A percentile compares a stretch with the other conserved stretches of the same genome.
Conservation (phyloP, 768 basidiomycete genomes). For the Russula sp. region DNA sequence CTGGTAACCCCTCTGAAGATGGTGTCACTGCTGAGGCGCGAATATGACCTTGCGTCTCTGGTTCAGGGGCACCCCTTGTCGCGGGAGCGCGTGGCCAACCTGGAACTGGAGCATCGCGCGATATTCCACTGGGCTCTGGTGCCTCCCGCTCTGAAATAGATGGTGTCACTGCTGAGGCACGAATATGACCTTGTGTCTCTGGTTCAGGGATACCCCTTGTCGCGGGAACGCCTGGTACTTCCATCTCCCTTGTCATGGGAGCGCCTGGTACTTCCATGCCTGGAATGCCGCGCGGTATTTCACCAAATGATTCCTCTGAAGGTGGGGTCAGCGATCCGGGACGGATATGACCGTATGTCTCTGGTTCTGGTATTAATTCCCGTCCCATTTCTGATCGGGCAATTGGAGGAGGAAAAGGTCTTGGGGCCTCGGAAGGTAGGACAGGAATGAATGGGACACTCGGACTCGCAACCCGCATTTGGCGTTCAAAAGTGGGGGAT, state of each 20-base stretch:
- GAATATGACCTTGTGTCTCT: neutral
- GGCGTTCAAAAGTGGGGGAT: constrained; percentile 3
- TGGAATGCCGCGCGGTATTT: neutral
- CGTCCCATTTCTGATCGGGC: neutral
- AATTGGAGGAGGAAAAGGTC: neutral
- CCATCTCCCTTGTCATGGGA: no score
- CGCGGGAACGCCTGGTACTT: no score
- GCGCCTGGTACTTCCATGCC: neutral
- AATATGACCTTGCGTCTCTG: constrained; percentile 1
- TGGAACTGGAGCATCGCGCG: neutral
- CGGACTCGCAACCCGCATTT: neutral
- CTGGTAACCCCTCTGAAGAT: neutral
- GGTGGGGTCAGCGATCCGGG: neutral
- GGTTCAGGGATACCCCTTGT: neutral
- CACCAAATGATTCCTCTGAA: neutral
- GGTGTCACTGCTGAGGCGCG: neutral
- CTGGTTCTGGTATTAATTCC: constrained; percentile 8
- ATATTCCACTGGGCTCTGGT: no score
- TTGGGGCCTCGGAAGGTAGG: neutral
- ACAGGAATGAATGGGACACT: constrained; percentile 1
- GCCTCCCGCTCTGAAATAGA: no score
- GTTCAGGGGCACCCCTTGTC: neutral
- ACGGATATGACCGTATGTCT: neutral
- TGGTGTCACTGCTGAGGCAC: neutral
- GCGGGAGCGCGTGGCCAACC: neutral